These are phyloP conservation scores for Oropetium thomaeum DNA, from an alignment of 176 grass and related monocot species.

Conservation along the genomic window DNA sequence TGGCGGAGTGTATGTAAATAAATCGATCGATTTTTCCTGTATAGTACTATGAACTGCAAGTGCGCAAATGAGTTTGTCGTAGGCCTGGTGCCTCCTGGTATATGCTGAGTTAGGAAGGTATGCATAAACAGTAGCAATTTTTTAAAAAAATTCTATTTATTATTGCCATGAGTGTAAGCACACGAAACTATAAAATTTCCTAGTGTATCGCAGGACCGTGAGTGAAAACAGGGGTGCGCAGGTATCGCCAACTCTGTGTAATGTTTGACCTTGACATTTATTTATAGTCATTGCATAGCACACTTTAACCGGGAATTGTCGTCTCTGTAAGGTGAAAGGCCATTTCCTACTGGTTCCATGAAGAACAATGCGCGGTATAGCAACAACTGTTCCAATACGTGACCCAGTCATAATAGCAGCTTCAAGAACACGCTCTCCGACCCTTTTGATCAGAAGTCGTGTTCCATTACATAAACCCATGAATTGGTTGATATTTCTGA, in stretches of 20 bases:
- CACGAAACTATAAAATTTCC: too few relatives aligned
- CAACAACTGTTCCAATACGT: background rate
- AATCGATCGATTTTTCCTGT: too few relatives aligned
- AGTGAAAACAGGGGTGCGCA: background rate
- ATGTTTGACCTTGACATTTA: constrained; percentile 15
- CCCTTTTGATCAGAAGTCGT: background rate
- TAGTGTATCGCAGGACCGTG: too few relatives aligned
- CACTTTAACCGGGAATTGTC: background rate
- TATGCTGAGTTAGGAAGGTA: too few relatives aligned
- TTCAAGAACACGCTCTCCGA: background rate
- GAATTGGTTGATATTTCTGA: background rate
- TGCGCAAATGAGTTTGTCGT: too few relatives aligned
- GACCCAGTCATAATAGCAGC: background rate
- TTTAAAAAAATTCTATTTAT: too few relatives aligned
- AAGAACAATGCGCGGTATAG: constrained; percentile 9
- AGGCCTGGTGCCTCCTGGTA: too few relatives aligned
- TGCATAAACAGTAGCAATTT: too few relatives aligned
- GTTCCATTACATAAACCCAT: constrained; percentile 19
- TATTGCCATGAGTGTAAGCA: too few relatives aligned
- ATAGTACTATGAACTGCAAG: too few relatives aligned
- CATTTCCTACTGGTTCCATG: background rate
- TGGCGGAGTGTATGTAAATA: too few relatives aligned
- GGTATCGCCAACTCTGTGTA: background rate
- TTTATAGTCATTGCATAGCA: constrained; percentile 35
- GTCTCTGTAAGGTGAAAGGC: background rate